Percentiles rank a stretch among this genome's conserved stretches.
phyloP scores from a whole-genome alignment of 805 yeast species.

The Suhomyces sp. region DNA sequence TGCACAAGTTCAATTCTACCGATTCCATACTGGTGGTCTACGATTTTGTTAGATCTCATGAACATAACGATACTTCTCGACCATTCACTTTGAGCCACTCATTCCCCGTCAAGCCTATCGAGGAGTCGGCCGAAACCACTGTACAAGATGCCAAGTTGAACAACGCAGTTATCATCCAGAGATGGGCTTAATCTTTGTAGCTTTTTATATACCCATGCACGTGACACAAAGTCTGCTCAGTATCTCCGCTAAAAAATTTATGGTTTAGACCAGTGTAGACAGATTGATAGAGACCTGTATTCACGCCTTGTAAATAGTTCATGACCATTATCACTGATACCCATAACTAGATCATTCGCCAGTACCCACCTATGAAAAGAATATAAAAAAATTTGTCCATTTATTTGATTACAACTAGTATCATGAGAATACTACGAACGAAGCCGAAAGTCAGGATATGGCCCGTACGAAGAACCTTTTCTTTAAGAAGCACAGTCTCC shows the following conservation, averaged over 20 bases:
- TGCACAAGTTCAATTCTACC: constrained; percentile 59
- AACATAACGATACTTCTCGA: constrained; percentile 45
- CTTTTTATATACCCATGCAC: neutral
- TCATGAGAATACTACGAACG: neutral
- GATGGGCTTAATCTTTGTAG: constrained; percentile 48
- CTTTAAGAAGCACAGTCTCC: neutral
- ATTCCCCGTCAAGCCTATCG: constrained; percentile 76
- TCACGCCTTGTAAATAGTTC: neutral
- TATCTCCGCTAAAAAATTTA: neutral
- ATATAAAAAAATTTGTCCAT: neutral
- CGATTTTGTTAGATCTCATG: constrained; percentile 55
- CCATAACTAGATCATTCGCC: neutral
- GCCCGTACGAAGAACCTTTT: neutral
- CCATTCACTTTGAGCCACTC: constrained; percentile 69
- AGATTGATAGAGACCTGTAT: neutral
- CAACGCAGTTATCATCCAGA: constrained; percentile 86
- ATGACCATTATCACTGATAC: neutral
- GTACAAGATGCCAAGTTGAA: constrained; percentile 73
- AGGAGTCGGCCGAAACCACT: constrained; percentile 46
- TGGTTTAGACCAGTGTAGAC: neutral
- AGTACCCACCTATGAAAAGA: neutral
- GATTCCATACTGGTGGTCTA: constrained; percentile 67
- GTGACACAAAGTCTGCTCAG: neutral
- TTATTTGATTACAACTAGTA: too few relatives aligned
- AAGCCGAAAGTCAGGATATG: neutral